Conservation (phyloP, 106 monocot species). For the Gastrodia elata region DNA sequence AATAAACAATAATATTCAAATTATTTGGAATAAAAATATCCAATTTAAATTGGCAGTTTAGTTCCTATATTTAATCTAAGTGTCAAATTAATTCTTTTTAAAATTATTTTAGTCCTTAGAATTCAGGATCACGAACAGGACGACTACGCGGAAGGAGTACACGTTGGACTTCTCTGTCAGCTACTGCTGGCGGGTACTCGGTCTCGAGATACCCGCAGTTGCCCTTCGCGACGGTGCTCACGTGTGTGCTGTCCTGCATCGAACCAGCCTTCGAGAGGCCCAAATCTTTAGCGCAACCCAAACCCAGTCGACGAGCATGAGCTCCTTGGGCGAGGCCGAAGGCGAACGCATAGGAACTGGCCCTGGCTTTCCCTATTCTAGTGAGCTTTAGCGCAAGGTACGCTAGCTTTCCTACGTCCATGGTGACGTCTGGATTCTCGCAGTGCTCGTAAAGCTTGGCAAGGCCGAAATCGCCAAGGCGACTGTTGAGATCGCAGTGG, state of each 20-base stretch:
- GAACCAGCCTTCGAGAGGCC: slow-evolving; percentile 64
- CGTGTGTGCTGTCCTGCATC: slow-evolving; percentile 42
- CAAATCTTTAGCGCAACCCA: too few relatives aligned
- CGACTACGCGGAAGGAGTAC: slow-evolving; percentile 72
- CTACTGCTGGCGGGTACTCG: slow-evolving; percentile 68
- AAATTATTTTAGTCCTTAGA: too few relatives aligned
- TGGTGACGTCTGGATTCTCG: slow-evolving; percentile 32
- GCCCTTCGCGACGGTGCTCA: slow-evolving; percentile 82
- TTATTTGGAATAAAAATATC: too few relatives aligned
- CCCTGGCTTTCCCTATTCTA: slow-evolving; percentile 51
- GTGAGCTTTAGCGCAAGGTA: slow-evolving; percentile 49
- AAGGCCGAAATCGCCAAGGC: slow-evolving; percentile 71
- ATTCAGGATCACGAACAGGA: slow-evolving; percentile 71
- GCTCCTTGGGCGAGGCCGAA: slow-evolving; percentile 54
- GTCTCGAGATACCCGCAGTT: slow-evolving; percentile 80
- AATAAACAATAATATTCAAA: too few relatives aligned
- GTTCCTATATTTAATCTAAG: too few relatives aligned
- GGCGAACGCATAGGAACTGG: slow-evolving; percentile 59
- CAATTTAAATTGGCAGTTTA: too few relatives aligned
- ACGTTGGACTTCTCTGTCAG: slow-evolving; percentile 82
- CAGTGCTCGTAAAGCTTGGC: slow-evolving; percentile 85
- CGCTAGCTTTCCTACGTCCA: slow-evolving; percentile 1
- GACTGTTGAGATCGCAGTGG: slow-evolving; percentile 59
- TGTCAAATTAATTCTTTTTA: too few relatives aligned
- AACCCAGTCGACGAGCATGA: slow-evolving; percentile 34